phyloP scores from a whole-genome alignment of 73 alveolate genomes.

The Symbiodinium pilosum region DNA sequence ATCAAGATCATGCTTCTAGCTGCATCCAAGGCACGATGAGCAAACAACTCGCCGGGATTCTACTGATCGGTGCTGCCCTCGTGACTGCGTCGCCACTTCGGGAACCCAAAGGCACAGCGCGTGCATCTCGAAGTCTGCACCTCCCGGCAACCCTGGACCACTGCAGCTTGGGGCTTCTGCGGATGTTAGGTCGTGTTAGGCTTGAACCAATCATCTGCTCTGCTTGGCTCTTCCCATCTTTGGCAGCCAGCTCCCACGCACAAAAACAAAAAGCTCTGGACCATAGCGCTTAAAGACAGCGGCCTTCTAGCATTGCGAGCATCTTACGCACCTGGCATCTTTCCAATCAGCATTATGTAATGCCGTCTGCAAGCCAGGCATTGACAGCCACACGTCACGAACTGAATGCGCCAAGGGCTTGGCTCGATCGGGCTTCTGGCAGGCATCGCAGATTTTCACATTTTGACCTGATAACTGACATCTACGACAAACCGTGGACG shows the following conservation, averaged over 20 bases:
- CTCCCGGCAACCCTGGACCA: neutral
- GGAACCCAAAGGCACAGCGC: constrained; percentile 92
- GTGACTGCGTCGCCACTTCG: constrained; percentile 46
- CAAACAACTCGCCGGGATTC: neutral
- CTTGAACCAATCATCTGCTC: too few relatives aligned
- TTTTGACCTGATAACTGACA: constrained; percentile 76
- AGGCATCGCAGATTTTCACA: constrained; percentile 62
- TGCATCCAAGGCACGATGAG: neutral
- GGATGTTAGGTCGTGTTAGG: too few relatives aligned
- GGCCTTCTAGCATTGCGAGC: constrained; percentile 12
- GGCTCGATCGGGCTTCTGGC: constrained; percentile 77
- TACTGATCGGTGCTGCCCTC: constrained; percentile 85
- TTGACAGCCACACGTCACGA: neutral
- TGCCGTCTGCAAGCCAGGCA: too few relatives aligned
- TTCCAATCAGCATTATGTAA: too few relatives aligned
- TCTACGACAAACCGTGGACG: too few relatives aligned
- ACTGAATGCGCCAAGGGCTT: neutral
- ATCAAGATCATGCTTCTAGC: too few relatives aligned
- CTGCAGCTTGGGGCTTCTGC: constrained; percentile 24
- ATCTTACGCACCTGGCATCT: neutral
- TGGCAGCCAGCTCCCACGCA: neutral
- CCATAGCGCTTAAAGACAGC: too few relatives aligned
- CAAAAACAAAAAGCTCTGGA: neutral
- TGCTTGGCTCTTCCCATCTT: too few relatives aligned
- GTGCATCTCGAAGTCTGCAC: constrained; percentile 84